These are phyloP conservation scores for Cubamyces lactineus DNA, from an alignment of 768 basidiomycete genomes.

Conservation along the genomic window DNA sequence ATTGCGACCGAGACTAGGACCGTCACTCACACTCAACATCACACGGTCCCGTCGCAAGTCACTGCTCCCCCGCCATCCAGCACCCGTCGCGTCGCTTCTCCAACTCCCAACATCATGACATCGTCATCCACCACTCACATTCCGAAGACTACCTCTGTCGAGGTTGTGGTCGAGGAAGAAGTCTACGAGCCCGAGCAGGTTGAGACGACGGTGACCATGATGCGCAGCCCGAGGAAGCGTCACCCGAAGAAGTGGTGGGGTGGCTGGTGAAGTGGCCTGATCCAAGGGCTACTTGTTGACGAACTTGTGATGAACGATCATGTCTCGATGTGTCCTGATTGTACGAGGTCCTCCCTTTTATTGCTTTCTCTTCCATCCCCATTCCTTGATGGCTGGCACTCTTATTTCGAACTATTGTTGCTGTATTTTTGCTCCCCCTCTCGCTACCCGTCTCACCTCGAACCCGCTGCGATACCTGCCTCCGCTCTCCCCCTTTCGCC, in stretches of 20 bases:
- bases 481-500: conserved; percentile 26
- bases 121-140: conserved; percentile 57
- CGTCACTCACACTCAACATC: conserved; percentile 39
- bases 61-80: conserved; percentile 77
- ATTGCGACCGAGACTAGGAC: conserved; percentile 55
- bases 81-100: conserved; percentile 74
- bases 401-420: conserved; percentile 17
- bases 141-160: conserved; percentile 76
- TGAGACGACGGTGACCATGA: conserved; percentile 23
- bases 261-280: conserved; percentile 29
- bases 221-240: conserved; percentile 27
- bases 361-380: conserved; percentile 36
- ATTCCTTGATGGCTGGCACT: conserved; percentile 35
- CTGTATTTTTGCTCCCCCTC: conserved; percentile 24
- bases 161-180: conserved; percentile 63
- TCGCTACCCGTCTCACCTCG: conserved; percentile 37
- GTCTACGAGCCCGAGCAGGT: conserved; percentile 47
- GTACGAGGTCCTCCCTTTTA: conserved; percentile 35
- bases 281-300: conserved; percentile 10
- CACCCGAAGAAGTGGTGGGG: conserved; percentile 34
- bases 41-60: conserved; percentile 43
- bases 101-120: conserved; percentile 66
- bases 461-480: conserved; percentile 28
- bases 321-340: conserved; percentile 22
- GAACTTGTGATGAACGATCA: conserved; percentile 34